Evolutionary conservation across 202 grass and related monocot genomes (phyloP).

Genomic region (Musa balbisiana): DNA sequence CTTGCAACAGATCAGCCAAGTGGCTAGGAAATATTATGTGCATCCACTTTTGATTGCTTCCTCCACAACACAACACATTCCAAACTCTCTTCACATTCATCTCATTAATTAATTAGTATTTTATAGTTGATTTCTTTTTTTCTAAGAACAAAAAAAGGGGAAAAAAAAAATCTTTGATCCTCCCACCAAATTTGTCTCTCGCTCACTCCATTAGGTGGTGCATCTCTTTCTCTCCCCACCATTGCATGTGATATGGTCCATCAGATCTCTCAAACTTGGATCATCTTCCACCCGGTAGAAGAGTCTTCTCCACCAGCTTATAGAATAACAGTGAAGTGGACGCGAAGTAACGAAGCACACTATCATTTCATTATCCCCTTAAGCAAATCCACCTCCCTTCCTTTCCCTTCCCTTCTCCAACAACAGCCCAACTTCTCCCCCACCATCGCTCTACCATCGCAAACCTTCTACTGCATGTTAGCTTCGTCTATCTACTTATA

Average conservation of each 20-base stretch:
- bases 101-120: too few species aligned
- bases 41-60: too few species aligned
- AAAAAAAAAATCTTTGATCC: too few species aligned
- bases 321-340: conserved; percentile 15
- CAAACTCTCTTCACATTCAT: too few species aligned
- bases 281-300: not conserved
- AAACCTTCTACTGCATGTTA: not conserved
- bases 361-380: conserved; percentile 8
- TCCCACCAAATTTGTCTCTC: too few species aligned
- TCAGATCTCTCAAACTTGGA: conserved; percentile 14
- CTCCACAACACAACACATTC: too few species aligned
- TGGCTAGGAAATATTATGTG: too few species aligned
- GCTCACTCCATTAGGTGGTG: conserved; percentile 16
- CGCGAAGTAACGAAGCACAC: conserved; percentile 25
- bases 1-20: too few species aligned
- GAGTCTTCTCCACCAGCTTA: not conserved
- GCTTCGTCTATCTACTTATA: not conserved
- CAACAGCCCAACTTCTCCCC: not conserved
- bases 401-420: not conserved
- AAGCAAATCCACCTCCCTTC: conserved; percentile 14
- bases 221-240: conserved; percentile 25
- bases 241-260: too few species aligned
- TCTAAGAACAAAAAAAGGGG: too few species aligned
- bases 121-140: too few species aligned
- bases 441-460: conserved; percentile 29